Percentiles rank a stretch among this genome's conserved stretches.
Conservation (phyloP, 768 basidiomycete species). For the Mycena haematopus region DNA sequence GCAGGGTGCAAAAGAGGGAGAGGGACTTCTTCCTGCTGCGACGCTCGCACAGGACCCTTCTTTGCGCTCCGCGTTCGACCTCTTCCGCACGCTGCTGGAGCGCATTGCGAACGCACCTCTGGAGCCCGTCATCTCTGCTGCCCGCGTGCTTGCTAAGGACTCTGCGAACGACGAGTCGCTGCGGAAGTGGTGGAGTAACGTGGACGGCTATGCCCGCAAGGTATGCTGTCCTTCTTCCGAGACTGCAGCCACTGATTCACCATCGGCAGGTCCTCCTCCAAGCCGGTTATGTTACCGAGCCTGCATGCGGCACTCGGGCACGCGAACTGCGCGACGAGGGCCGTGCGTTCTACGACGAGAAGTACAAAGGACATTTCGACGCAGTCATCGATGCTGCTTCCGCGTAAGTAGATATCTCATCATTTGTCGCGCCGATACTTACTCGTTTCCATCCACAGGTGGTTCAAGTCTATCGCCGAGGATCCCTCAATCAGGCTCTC, state of each 20-base stretch:
- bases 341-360: constrained; percentile 74
- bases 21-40: constrained; percentile 49
- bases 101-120: constrained; percentile 85
- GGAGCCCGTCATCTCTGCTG: constrained; percentile 70
- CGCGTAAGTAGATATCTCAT: background rate
- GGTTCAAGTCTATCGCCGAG: constrained; percentile 85
- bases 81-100: constrained; percentile 76
- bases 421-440: background rate
- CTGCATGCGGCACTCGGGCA: constrained; percentile 72
- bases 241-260: background rate
- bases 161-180: constrained; percentile 77
- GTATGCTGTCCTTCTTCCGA: constrained; percentile 38
- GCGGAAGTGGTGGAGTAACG: constrained; percentile 69
- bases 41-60: constrained; percentile 59
- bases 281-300: constrained; percentile 85
- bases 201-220: constrained; percentile 71
- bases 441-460: constrained; percentile 44
- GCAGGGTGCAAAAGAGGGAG: constrained; percentile 36
- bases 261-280: constrained; percentile 67
- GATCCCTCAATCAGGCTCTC: constrained; percentile 83
- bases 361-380: constrained; percentile 78
- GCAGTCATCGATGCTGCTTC: constrained; percentile 69
- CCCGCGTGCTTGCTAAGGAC: constrained; percentile 76
- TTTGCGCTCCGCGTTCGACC: constrained; percentile 50
- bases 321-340: constrained; percentile 71